phyloP scores from a whole-genome alignment of 805 yeast genomes.

The Hyphopichia homilentoma region DNA sequence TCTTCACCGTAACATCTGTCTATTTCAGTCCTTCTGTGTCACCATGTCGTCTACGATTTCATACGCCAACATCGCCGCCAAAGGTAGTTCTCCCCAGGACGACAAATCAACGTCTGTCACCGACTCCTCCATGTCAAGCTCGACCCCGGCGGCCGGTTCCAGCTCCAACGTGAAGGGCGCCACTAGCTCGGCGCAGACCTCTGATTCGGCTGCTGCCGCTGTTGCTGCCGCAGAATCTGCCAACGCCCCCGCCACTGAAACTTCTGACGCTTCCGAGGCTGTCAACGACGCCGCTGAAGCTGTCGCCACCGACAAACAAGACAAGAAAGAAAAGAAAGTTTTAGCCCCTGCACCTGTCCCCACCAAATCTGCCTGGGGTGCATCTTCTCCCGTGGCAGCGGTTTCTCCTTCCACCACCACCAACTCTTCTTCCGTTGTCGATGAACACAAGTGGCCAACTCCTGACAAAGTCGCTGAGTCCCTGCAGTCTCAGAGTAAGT shows the following conservation, averaged over 20 bases:
- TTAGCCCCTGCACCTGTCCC: constrained; percentile 48
- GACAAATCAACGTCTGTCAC: constrained; percentile 5
- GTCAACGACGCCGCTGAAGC: constrained; percentile 4
- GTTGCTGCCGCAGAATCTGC: constrained; percentile 6
- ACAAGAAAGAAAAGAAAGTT: constrained; percentile 25
- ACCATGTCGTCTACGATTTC: constrained; percentile 30
- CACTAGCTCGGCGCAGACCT: constrained; percentile 2
- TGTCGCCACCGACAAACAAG: constrained; percentile 6
- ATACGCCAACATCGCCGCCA: constrained; percentile 42
- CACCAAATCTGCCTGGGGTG: constrained; percentile 40
- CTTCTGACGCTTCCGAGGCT: constrained; percentile 3
- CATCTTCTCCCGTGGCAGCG: constrained; percentile 14
- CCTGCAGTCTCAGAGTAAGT: constrained; percentile 7
- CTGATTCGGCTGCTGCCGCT: constrained; percentile 5
- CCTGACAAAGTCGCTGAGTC: constrained; percentile 28
- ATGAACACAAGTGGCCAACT: constrained; percentile 43
- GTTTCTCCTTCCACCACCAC: constrained; percentile 3
- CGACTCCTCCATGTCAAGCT: constrained; percentile 2
- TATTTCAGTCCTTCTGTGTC: too few relatives aligned
- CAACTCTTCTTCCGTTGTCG: constrained; percentile 20
- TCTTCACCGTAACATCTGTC: too few relatives aligned
- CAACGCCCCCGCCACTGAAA: constrained; percentile 4
- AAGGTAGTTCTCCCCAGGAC: constrained; percentile 16
- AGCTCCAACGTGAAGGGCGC: too few relatives aligned
- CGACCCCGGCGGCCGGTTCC: constrained; percentile 6